Percentiles rank a stretch among this genome's conserved stretches.
Evolutionary conservation across 768 basidiomycete genomes (phyloP).

Genomic region (Chiua virens): DNA sequence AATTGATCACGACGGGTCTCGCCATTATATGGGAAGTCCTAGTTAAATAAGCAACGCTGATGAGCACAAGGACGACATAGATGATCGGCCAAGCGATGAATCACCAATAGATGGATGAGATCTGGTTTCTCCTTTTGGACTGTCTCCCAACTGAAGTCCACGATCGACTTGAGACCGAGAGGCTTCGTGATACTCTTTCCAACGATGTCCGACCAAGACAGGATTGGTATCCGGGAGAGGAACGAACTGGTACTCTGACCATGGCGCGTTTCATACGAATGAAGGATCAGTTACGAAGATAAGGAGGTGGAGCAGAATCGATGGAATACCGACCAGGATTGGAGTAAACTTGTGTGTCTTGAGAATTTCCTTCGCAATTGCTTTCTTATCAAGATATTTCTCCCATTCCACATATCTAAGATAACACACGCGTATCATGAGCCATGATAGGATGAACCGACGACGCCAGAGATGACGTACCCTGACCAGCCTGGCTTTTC

Average conservation of each 20-base stretch:
- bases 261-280: neutral
- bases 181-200: constrained; percentile 53
- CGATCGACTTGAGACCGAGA: constrained; percentile 46
- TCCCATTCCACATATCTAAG: constrained; percentile 17
- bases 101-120: constrained; percentile 45
- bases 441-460: neutral
- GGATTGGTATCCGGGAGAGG: constrained; percentile 53
- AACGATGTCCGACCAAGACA: constrained; percentile 47
- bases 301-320: no score
- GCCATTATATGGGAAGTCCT: constrained; percentile 57
- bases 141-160: constrained; percentile 52
- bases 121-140: constrained; percentile 52
- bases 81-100: neutral
- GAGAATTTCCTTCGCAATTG: constrained; percentile 8
- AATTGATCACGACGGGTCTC: constrained; percentile 47
- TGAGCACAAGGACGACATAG: no score
- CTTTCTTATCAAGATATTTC: constrained; percentile 12
- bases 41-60: no score
- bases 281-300: no score
- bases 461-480: neutral
- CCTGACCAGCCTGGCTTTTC: constrained; percentile 16
- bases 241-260: constrained; percentile 46
- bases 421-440: neutral
- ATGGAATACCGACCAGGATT: constrained; percentile 7
- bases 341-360: constrained; percentile 10